Evolutionary conservation across 805 yeast genomes (phyloP).

Genomic region (Suhomyces pyralidae): DNA sequence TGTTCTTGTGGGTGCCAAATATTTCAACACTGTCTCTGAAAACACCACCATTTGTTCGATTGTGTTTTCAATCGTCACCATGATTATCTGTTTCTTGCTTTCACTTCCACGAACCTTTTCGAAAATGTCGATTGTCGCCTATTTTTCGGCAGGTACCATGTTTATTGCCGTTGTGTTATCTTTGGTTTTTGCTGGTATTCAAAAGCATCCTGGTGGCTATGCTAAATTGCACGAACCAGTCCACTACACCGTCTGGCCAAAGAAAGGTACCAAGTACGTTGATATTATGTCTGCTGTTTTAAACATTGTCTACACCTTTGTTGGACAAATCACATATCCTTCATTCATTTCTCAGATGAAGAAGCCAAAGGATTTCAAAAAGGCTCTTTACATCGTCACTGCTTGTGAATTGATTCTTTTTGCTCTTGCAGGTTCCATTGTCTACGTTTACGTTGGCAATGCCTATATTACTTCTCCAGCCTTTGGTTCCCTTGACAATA

Average conservation of each 20-base stretch:
- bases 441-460: constrained; percentile 57
- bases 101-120: constrained; percentile 58
- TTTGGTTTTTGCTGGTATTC: constrained; percentile 53
- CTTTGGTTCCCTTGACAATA: constrained; percentile 48
- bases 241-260: constrained; percentile 48
- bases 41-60: constrained; percentile 51
- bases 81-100: constrained; percentile 47
- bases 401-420: constrained; percentile 47
- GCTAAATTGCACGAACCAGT: constrained; percentile 30
- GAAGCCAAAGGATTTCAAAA: constrained; percentile 54
- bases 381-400: constrained; percentile 53
- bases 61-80: constrained; percentile 49
- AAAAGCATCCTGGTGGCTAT: constrained; percentile 45
- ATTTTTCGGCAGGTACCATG: constrained; percentile 56
- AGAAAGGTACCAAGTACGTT: constrained; percentile 50
- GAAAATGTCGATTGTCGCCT: constrained; percentile 48
- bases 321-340: constrained; percentile 63
- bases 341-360: constrained; percentile 61
- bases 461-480: constrained; percentile 58
- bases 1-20: constrained; percentile 58
- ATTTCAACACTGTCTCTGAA: constrained; percentile 51
- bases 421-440: constrained; percentile 53
- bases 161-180: constrained; percentile 52
- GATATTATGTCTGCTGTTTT: constrained; percentile 53
- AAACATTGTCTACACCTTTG: constrained; percentile 61